Evolutionary conservation across 2,329 filamentous ascomycete species (phyloP).

Genomic region (Fusarium xyrophilum): DNA sequence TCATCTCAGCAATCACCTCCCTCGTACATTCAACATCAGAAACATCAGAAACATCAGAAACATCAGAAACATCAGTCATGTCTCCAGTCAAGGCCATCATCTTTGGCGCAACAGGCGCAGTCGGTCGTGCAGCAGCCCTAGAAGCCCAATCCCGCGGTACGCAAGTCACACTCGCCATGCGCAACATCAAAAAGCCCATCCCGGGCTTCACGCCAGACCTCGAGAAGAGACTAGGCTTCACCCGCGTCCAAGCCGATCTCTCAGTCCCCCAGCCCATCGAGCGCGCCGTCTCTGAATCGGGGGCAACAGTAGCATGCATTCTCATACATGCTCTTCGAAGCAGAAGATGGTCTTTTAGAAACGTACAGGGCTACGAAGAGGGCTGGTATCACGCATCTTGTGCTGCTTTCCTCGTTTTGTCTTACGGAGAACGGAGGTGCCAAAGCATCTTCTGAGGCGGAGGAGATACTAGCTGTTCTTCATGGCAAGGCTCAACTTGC

Average conservation of each 20-base stretch:
- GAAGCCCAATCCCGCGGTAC: constrained; percentile 12
- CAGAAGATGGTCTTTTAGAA: neutral
- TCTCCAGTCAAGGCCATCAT: constrained; percentile 11
- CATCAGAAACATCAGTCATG: neutral
- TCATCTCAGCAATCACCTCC: too few species aligned
- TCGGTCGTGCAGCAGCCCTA: constrained; percentile 12
- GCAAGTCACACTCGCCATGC: constrained; percentile 13
- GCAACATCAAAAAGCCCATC: constrained; percentile 6
- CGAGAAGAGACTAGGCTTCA: neutral
- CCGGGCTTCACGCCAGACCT: neutral
- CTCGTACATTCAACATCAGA: too few species aligned
- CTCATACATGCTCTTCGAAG: constrained; percentile 9
- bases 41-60: too few species aligned
- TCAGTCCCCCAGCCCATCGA: constrained; percentile 7
- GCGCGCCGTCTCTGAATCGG: constrained; percentile 6
- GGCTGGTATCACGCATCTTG: constrained; percentile 8
- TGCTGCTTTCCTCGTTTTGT: constrained; percentile 1
- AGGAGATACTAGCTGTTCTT: neutral
- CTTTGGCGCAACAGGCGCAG: constrained; percentile 21
- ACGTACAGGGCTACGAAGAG: constrained; percentile 12
- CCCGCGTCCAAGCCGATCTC: constrained; percentile 14
- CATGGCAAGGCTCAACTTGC: constrained; percentile 18
- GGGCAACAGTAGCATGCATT: constrained; percentile 16
- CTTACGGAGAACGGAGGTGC: neutral
- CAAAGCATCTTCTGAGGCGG: neutral